Evolutionary conservation across 306 rosid species (phyloP), one percentile per base, ranked within the genome.

Genomic region (Neltuma alba): DNA sequence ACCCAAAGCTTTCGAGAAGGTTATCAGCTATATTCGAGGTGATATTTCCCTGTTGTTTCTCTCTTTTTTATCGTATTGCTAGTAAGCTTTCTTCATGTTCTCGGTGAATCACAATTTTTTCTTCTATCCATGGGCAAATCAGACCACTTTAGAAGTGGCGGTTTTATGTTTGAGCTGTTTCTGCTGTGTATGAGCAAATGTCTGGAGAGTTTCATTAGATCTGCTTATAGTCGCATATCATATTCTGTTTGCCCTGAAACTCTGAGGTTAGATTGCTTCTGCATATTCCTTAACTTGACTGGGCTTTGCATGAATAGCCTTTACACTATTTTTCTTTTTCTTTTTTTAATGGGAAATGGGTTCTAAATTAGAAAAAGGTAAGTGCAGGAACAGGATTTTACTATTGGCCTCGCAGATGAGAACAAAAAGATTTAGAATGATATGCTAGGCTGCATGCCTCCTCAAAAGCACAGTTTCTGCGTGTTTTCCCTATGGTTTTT

Each of bases 1-100:
- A 75, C 75, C 94, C 96, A 28, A 95, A 90, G 88, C 88, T 95
- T 40, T 92, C 99, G 5, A 60, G 1, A 28, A 90, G 86, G 79
- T 86, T 95, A 82, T 83, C 94, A 27, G 72, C 92, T 48, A 81
- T 89, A 50, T 89, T 95, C 28, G 92, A 92, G 97, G 99, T 92
- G 79, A 85, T 80, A 28, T 50, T 69, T 76, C 69, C 23, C 44
- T 9, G 23, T 71, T 40, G 44, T 30, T 64, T 71, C 20, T 28
- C 11, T 72, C 60, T 61, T 70, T 58, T 55, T 70, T 36, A 76
- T 38, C 41, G 61, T 15, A 70, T 47, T 73, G 28, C 75, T 48
- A 36, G 34, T 42, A 57, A 50, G 48, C 67, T 34, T 41, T 67
- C 66, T 62, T 16, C 21, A 13, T 23, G 36, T 55, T 28, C 21